These are phyloP conservation scores for Lotus japonicus DNA, from an alignment of 306 rosid genomes.

Conservation along the genomic window DNA sequence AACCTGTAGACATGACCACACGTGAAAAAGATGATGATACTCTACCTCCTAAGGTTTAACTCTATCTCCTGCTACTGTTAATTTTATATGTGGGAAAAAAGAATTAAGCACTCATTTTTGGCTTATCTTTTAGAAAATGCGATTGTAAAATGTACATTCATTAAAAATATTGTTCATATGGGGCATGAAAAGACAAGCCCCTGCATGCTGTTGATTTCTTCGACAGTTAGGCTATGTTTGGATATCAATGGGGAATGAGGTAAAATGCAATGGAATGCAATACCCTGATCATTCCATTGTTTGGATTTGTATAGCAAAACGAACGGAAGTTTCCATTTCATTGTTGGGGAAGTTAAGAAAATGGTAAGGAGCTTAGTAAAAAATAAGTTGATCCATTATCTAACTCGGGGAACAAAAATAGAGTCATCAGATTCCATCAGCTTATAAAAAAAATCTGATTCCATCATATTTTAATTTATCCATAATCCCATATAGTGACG, in stretches of 20 bases:
- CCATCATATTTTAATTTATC: neutral
- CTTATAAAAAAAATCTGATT: no score
- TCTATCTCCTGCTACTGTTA: neutral
- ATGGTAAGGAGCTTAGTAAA: neutral
- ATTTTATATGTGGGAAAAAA: neutral
- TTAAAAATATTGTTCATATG: neutral
- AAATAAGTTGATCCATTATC: neutral
- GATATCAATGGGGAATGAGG: neutral
- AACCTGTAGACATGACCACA: slow-evolving; percentile 55
- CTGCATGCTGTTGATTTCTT: neutral
- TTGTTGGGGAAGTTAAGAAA: neutral
- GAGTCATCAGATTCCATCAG: neutral
- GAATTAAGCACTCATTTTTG: neutral
- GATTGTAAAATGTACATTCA: neutral
- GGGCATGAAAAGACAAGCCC: neutral
- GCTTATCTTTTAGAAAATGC: neutral
- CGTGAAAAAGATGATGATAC: slow-evolving; percentile 51
- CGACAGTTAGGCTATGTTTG: neutral
- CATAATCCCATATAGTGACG: neutral
- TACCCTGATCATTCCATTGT: neutral
- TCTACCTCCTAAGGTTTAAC: slow-evolving; percentile 66
- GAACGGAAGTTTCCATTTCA: neutral
- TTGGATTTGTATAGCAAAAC: neutral
- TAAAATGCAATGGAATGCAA: neutral
- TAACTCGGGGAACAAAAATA: neutral